phyloP scores from a whole-genome alignment of 192 early-diverging fungal genomes.

The Gaertneriomyces sp. region DNA sequence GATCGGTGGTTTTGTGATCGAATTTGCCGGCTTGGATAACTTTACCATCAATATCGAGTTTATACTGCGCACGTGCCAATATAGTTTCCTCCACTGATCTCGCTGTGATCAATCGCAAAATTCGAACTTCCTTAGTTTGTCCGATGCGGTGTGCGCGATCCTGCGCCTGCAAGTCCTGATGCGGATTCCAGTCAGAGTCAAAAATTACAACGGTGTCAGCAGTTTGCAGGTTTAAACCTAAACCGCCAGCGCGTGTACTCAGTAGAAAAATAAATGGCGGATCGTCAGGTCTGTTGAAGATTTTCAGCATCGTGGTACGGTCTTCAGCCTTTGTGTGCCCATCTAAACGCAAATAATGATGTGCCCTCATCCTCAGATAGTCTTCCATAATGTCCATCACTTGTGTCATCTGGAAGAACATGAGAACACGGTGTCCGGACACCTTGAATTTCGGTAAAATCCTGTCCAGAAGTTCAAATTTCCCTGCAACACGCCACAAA shows the following conservation, averaged over 20 bases:
- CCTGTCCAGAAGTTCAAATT: constrained; percentile 95
- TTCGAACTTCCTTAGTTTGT: constrained; percentile 95
- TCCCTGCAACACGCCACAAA: constrained; percentile 83
- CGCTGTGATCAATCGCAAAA: constrained; percentile 86
- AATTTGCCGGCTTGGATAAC: constrained; percentile 99
- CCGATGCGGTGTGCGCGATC: constrained; percentile 99
- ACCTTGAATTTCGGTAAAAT: constrained; percentile 85
- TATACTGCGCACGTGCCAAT: constrained; percentile 87
- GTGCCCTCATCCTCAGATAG: constrained; percentile 73
- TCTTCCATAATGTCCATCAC: constrained; percentile 98
- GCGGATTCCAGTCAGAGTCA: constrained; percentile 99
- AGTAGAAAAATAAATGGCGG: constrained; percentile 85
- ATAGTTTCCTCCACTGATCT: constrained; percentile 94
- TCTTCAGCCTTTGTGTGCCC: constrained; percentile 90
- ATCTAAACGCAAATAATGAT: constrained; percentile 79
- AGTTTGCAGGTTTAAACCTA: constrained; percentile 92
- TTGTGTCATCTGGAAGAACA: constrained; percentile 69
- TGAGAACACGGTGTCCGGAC: constrained; percentile 75
- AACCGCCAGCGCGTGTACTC: constrained; percentile 93
- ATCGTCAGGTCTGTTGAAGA: constrained; percentile 80
- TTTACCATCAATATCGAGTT: constrained; percentile 95
- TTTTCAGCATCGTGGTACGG: constrained; percentile 69
- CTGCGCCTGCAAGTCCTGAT: constrained; percentile 97
- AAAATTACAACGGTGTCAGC: constrained; percentile 98
- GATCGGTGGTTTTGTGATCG: constrained; percentile 90